Evolutionary conservation across 192 early-diverging fungal genomes (phyloP), one percentile per base, ranked within the genome.

Genomic region (Entomortierella lignicola): DNA sequence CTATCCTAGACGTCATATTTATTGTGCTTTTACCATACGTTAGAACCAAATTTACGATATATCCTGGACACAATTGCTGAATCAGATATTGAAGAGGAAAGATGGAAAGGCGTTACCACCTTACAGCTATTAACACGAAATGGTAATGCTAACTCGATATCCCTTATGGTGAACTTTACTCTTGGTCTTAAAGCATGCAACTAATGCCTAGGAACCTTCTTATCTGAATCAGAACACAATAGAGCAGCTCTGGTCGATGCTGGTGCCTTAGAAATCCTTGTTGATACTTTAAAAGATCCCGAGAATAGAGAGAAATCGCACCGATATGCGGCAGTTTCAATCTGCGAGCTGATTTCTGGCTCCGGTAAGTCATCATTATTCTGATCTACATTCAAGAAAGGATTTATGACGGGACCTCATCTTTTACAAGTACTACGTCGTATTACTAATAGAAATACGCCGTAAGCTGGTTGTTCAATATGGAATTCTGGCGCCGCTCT

Each of bases 291-390:
- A 15, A 81, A 77, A 29, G 84, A 89, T n/a, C 60, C 81, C 0
- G 66, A 68, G 18, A 87, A 85, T 57, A 66, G 71, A 15, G 89
- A 92, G 59, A 81, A 83, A 31, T 87, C 89, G 1, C 87, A 88
- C 30, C 80, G 90, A 1, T 84, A 91, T 72, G 89, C 87, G 11
- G 85, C 93, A 7, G 88, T 93, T 15, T 81, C 91, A 23, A 81
- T 94, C n/a, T 94, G 89, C 55, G 85, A 91, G 39, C 60, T 94
- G 29, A 87, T 93, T 25, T 84, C 83, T 30, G 84, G 86, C 31
- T 84, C 83, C 60, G 88, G 90, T 91, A 74, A 25, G 72, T 20
- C 20, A 42, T 18, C 8, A 31, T 37, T 1, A 4, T 23, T 66
- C n/a, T n/a, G n/a, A n/a, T n/a, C n/a, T n/a, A n/a, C n/a, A n/a